Evolutionary conservation across 768 basidiomycete genomes (phyloP).

Genomic region (Rhodotorula diobovata): DNA sequence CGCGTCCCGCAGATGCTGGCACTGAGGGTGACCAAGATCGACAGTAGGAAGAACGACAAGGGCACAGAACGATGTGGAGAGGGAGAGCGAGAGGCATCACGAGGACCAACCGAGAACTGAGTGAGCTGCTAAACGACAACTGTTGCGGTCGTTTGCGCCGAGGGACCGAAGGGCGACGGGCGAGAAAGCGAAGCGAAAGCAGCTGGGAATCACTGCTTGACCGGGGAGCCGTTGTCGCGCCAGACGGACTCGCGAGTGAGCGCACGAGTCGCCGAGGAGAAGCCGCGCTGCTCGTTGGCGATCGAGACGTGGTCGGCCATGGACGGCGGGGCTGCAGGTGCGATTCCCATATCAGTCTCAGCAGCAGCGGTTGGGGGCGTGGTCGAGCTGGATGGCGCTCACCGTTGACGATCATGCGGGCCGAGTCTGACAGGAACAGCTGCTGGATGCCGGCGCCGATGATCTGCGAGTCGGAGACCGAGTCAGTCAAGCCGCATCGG

Average conservation of each 20-base stretch:
- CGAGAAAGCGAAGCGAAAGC: too few species aligned
- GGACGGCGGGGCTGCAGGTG: conserved; percentile 3
- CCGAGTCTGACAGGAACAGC: conserved; percentile 25
- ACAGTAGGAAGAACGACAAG: too few species aligned
- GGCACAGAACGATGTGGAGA: too few species aligned
- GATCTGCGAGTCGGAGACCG: not conserved
- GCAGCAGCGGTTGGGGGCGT: too few species aligned
- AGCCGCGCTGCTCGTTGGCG: conserved; percentile 29
- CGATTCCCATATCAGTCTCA: not conserved
- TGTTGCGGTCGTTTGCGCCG: too few species aligned
- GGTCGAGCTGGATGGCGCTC: not conserved
- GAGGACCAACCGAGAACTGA: too few species aligned
- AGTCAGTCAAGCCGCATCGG: not conserved
- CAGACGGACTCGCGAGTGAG: conserved; percentile 28
- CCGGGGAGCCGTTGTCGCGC: conserved; percentile 5
- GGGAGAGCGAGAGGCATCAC: too few species aligned
- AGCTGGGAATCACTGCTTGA: not conserved
- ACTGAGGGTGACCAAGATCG: too few species aligned
- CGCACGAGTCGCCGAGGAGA: conserved; percentile 3
- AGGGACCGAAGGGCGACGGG: too few species aligned
- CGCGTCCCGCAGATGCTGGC: too few species aligned
- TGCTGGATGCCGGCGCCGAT: conserved; percentile 32
- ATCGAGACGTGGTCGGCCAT: conserved; percentile 10
- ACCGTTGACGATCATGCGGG: conserved; percentile 3
- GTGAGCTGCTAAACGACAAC: too few species aligned